phyloP scores from a whole-genome alignment of 2,329 filamentous ascomycete species.

The Claviceps purpurea region DNA sequence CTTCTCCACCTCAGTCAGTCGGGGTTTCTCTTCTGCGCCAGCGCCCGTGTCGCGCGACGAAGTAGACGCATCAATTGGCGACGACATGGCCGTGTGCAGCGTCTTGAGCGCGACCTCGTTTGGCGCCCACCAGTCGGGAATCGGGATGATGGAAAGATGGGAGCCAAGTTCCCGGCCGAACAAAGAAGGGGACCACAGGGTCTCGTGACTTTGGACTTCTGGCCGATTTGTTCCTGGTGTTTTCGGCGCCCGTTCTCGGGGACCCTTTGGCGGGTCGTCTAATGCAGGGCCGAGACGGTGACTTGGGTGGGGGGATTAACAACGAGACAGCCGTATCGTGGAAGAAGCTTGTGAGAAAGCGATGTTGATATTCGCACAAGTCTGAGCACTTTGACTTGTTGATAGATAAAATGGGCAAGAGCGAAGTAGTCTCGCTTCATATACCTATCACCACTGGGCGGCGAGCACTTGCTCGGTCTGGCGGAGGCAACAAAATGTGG shows the following conservation, averaged over 20 bases:
- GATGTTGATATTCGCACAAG: too few relatives aligned
- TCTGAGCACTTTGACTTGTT: too few relatives aligned
- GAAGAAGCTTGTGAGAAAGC: too few relatives aligned
- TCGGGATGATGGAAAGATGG: neutral
- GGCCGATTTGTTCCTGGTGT: neutral
- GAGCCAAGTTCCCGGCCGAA: neutral
- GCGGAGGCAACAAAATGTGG: too few relatives aligned
- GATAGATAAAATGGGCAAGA: too few relatives aligned
- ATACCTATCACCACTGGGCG: too few relatives aligned
- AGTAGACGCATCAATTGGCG: constrained; percentile 8
- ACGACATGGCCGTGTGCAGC: constrained; percentile 6
- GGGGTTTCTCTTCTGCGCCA: constrained; percentile 32
- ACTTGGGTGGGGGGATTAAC: too few relatives aligned
- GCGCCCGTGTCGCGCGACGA: constrained; percentile 9
- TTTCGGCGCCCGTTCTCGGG: neutral
- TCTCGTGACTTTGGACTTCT: neutral
- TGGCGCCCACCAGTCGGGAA: neutral
- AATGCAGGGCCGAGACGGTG: too few relatives aligned
- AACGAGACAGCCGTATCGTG: too few relatives aligned
- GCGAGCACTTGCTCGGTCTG: too few relatives aligned
- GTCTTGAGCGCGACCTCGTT: neutral
- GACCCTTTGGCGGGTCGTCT: too few relatives aligned
- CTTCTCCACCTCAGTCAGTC: constrained; percentile 40
- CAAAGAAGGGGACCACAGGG: neutral
- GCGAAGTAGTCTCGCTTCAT: too few relatives aligned